Conservation (phyloP, 2,329 filamentous ascomycete species). For the Cadophora sp. region DNA sequence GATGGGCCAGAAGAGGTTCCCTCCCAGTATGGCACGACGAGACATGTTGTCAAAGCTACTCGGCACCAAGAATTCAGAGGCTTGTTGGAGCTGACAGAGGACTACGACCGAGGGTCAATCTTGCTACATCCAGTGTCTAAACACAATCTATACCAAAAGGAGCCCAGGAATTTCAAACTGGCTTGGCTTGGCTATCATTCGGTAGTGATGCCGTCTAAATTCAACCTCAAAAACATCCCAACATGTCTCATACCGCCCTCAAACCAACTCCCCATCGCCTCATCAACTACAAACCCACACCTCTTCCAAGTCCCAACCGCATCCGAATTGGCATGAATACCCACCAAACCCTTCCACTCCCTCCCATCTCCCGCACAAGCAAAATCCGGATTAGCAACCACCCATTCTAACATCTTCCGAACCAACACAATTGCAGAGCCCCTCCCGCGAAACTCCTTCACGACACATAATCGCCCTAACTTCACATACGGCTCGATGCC, state of each 20-base stretch:
- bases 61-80: neutral
- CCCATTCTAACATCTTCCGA: conserved; percentile 69
- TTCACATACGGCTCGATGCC: conserved; percentile 80
- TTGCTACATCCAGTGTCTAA: neutral
- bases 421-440: conserved; percentile 26
- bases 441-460: conserved; percentile 62
- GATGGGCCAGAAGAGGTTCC: neutral
- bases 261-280: conserved; percentile 76
- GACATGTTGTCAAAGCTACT: too few relatives aligned
- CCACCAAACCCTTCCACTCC: conserved; percentile 76
- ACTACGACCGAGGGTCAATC: too few relatives aligned
- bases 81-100: neutral
- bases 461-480: conserved; percentile 77
- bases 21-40: too few relatives aligned
- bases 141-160: neutral
- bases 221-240: conserved; percentile 74
- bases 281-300: conserved; percentile 77
- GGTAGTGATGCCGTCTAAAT: neutral
- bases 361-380: conserved; percentile 47
- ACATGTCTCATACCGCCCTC: conserved; percentile 88
- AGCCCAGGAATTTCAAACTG: neutral
- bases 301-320: conserved; percentile 71
- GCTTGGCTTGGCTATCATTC: too few relatives aligned
- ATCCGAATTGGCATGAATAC: conserved; percentile 79
- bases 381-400: conserved; percentile 63